Conservation (phyloP, 805 yeast species). For the Kodamaea lidongshanica region DNA sequence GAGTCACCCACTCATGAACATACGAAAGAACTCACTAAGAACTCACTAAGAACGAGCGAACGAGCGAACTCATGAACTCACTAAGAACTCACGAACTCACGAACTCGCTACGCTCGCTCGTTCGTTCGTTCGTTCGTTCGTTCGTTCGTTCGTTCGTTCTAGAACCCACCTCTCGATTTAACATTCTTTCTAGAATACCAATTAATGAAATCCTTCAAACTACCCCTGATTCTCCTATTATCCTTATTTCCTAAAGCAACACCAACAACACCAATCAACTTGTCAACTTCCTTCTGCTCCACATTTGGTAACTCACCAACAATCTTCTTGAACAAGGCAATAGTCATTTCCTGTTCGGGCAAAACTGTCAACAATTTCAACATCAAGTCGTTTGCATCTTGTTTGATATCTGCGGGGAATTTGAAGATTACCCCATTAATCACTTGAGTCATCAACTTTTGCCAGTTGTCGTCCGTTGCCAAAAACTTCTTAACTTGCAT, state of each 20-base stretch:
- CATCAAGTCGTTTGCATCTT: constrained; percentile 71
- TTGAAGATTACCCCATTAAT: constrained; percentile 63
- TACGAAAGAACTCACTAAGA: neutral
- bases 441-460: constrained; percentile 45
- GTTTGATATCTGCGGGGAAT: constrained; percentile 62
- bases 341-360: constrained; percentile 30
- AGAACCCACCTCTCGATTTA: constrained; percentile 23
- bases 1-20: neutral
- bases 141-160: neutral
- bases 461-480: constrained; percentile 45
- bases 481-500: constrained; percentile 33
- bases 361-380: constrained; percentile 53
- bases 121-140: no score
- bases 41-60: no score
- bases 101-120: no score
- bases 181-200: constrained; percentile 82
- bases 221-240: constrained; percentile 63
- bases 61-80: no score
- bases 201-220: constrained; percentile 68
- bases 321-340: constrained; percentile 44
- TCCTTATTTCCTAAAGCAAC: constrained; percentile 62
- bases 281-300: constrained; percentile 59
- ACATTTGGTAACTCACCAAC: constrained; percentile 58
- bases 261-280: constrained; percentile 52
- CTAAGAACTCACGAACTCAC: no score